Conservation (phyloP, 257 asterid genomes). For the Penstemon davidsonii region DNA sequence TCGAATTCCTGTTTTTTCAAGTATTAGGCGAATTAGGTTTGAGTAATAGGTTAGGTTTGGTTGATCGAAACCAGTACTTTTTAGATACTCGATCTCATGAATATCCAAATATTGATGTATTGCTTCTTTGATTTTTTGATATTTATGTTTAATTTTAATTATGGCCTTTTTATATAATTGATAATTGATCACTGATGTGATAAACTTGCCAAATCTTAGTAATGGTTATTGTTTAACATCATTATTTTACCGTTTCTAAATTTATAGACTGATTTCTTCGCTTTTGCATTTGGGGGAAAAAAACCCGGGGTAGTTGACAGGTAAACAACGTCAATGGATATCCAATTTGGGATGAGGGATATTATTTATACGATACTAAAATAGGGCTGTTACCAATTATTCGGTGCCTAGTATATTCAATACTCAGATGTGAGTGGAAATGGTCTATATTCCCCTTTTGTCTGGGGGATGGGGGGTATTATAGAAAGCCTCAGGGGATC, state of each 20-base stretch:
- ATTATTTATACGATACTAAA: not conserved
- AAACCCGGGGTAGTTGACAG: constrained; percentile 10
- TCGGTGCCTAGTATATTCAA: not conserved
- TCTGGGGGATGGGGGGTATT: not conserved
- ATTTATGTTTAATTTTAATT: too few relatives aligned
- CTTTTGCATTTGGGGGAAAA: not conserved
- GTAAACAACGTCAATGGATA: not conserved
- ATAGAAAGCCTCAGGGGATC: not conserved
- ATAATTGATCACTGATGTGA: not conserved
- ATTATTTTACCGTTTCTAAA: not conserved
- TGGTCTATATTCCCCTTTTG: not conserved
- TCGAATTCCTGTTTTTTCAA: not conserved
- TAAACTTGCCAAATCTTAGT: not conserved
- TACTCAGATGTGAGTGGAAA: not conserved
- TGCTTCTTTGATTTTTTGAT: too few relatives aligned
- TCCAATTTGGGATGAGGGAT: not conserved
- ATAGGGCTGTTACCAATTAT: not conserved
- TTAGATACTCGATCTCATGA: too few relatives aligned
- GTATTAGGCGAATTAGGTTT: constrained; percentile 7
- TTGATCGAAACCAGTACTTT: too few relatives aligned
- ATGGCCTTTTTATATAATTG: too few relatives aligned
- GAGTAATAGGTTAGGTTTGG: not conserved
- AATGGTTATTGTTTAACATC: not conserved
- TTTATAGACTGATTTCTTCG: not conserved
- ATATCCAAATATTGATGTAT: too few relatives aligned